phyloP scores from a whole-genome alignment of 345 rosid genomes.

The Citrus maxima region DNA sequence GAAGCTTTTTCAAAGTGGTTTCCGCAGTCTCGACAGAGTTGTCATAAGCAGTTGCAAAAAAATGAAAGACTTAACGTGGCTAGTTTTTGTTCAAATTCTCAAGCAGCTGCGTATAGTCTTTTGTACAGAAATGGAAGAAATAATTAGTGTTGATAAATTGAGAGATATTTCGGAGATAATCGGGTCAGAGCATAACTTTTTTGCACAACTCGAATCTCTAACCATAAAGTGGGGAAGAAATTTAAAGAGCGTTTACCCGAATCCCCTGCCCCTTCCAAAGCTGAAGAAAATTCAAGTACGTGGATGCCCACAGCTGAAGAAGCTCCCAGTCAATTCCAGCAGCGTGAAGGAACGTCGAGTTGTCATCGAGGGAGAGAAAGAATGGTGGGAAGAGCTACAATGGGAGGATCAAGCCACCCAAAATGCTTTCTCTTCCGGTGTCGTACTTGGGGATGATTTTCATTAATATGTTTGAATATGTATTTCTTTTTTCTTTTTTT shows the following conservation, averaged over 20 bases:
- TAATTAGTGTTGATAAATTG: no score
- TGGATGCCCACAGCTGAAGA: neutral
- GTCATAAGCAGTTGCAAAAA: fast-evolving
- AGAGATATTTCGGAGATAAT: no score
- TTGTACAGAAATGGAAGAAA: fast-evolving
- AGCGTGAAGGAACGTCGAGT: neutral
- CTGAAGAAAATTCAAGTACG: neutral
- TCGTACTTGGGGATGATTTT: no score
- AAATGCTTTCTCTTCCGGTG: neutral
- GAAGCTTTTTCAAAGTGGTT: no score
- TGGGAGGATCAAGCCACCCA: neutral
- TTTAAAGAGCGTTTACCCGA: neutral
- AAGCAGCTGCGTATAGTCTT: fast-evolving
- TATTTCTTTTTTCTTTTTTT: no score
- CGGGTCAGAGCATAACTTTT: no score
- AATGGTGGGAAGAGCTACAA: neutral
- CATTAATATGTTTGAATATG: no score
- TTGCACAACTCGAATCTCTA: no score
- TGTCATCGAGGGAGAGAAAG: neutral
- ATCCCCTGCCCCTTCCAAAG: constrained; percentile 13
- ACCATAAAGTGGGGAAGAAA: fast-evolving
- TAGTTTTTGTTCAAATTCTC: no score
- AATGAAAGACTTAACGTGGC: no score
- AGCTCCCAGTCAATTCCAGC: neutral
- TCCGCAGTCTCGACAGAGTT: no score